Percentiles rank a stretch among this genome's conserved stretches.
Evolutionary conservation across 2,329 filamentous ascomycete genomes (phyloP).

Genomic region (Penicillium sp.): DNA sequence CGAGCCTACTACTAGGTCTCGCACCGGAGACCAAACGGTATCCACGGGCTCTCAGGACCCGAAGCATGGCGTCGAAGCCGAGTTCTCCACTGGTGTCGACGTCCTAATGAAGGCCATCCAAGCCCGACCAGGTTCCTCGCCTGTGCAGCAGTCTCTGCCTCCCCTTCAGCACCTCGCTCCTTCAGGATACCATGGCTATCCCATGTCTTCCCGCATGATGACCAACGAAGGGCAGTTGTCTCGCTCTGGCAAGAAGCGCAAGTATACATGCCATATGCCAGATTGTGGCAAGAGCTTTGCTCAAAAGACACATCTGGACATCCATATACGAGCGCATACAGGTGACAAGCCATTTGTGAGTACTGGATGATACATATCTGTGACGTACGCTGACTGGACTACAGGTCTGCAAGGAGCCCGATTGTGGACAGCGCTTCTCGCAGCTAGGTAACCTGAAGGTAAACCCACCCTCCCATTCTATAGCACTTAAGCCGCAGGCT

Average conservation of each 20-base stretch:
- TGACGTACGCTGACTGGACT: slow-evolving; percentile 3
- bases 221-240: slow-evolving; percentile 35
- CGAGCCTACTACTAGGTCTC: slow-evolving; percentile 9
- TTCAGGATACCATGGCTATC: slow-evolving; percentile 22
- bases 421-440: slow-evolving; percentile 75
- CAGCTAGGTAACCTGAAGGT: slow-evolving; percentile 88
- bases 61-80: slow-evolving; percentile 43
- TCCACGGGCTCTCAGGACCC: background rate
- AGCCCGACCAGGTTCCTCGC: slow-evolving; percentile 47
- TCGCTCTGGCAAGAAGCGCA: slow-evolving; percentile 47
- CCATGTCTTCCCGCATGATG: slow-evolving; percentile 21
- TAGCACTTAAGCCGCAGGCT: background rate
- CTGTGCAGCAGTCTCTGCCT: slow-evolving; percentile 31
- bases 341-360: slow-evolving; percentile 86
- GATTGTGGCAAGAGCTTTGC: slow-evolving; percentile 77
- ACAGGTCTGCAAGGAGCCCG: slow-evolving; percentile 63
- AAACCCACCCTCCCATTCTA: slow-evolving; percentile 21
- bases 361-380: slow-evolving; percentile 10
- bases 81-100: slow-evolving; percentile 78
- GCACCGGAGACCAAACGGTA: background rate
- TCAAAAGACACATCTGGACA: slow-evolving; percentile 89
- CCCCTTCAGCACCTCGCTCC: slow-evolving; percentile 34
- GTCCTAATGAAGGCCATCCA: slow-evolving; percentile 86
- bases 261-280: slow-evolving; percentile 67
- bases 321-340: slow-evolving; percentile 81